Evolutionary conservation across 2,329 filamentous ascomycete species (phyloP), one percentile per base, ranked within the genome.

Genomic region (Trichoderma sp.): DNA sequence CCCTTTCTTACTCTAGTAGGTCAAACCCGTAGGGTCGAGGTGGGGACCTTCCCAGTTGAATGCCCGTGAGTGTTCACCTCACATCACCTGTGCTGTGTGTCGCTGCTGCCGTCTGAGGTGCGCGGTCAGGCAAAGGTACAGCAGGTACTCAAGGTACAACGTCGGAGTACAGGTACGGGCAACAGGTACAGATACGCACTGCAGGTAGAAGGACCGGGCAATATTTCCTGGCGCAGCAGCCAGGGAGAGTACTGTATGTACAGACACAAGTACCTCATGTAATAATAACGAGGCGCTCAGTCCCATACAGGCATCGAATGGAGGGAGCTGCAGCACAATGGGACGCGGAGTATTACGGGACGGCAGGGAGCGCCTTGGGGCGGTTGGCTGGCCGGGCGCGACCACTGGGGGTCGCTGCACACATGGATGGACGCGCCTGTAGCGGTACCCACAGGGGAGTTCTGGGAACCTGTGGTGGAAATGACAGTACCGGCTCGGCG

Each of bases 1-100:
- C n/a, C 59, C 52, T 55, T 55, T 9, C 30, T 34, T 34, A 39
- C 34, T 39, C 14, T 39, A 39, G 34, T 39, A 63, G 34, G 50
- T 34, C 43, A 47, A 55, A 26, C 39, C 21, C 60, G 50, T 64
- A 64, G 61, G 61, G 52, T 64, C 61, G 61, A 57, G 61, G 61
- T 64, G 61, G 61, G 52, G 61, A 64, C 43, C 28, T 34, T 56
- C 52, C 34, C 21, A 52, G n/a, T 39, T 45, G 43, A 50, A 45
- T 30, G 21, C 21, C 21, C 21, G 21, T 24, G 34, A 39, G 12
- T 14, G 34, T 39, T 39, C 34, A 39, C 34, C 34, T 39, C 34
- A 14, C 34, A 39, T 39, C 34, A 39, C 34, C 34, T 39, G 34
- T 39, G 34, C 21, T 34, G 30, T 30, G 7, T 34, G 30, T 39